Conservation (phyloP, 345 rosid genomes). For the Hevea brasiliensis region DNA sequence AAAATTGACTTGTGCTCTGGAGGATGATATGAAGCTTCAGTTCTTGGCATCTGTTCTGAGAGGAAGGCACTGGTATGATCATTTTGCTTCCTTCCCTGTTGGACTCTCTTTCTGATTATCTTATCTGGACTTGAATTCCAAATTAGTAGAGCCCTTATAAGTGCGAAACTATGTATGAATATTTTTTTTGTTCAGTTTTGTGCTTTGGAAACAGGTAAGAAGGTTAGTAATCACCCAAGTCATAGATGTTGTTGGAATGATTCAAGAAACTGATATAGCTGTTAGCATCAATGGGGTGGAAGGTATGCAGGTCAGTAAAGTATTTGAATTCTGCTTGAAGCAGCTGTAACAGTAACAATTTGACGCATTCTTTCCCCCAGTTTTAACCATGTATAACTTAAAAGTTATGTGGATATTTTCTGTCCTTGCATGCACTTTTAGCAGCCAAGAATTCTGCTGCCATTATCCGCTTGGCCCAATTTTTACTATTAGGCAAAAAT, state of each 20-base stretch:
- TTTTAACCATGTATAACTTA: too few species aligned
- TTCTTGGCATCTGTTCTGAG: conserved; percentile 89
- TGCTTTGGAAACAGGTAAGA: conserved; percentile 54
- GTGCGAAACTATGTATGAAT: background rate
- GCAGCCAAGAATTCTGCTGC: too few species aligned
- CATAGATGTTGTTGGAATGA: conserved; percentile 97
- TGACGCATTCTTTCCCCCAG: background rate
- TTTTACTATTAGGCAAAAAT: too few species aligned
- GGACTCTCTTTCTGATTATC: background rate
- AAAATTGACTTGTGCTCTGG: conserved; percentile 76
- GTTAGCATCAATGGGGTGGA: conserved; percentile 97
- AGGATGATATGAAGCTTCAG: conserved; percentile 77
- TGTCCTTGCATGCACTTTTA: too few species aligned
- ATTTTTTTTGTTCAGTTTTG: conserved; percentile 11
- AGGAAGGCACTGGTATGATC: conserved; percentile 86
- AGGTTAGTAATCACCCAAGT: conserved; percentile 92
- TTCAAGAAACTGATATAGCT: conserved; percentile 99
- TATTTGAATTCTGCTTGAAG: conserved; percentile 20
- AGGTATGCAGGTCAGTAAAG: conserved; percentile 90
- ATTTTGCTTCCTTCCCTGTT: conserved; percentile 3
- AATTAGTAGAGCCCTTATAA: background rate
- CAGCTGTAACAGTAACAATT: background rate
- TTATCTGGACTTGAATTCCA: background rate
- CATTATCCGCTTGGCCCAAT: too few species aligned
- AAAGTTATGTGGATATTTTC: too few species aligned